phyloP scores from a whole-genome alignment of 1,284 basidiomycete species.

The Ustilago hordei region DNA sequence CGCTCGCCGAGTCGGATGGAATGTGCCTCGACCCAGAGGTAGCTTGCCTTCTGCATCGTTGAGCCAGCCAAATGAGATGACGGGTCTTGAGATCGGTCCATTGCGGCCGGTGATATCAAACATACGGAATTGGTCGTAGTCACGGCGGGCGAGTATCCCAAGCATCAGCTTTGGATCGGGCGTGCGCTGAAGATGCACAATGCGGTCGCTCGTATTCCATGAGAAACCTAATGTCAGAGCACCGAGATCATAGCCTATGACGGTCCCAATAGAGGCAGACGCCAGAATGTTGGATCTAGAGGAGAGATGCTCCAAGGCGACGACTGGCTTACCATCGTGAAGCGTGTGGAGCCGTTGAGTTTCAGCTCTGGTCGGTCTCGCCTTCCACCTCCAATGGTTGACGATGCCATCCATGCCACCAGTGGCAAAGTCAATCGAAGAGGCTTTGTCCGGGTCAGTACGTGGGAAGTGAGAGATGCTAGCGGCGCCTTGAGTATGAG shows the following conservation, averaged over 20 bases:
- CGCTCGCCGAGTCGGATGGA: conserved; percentile 33
- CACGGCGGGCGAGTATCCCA: conserved; percentile 26
- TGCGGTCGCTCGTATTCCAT: conserved; percentile 45
- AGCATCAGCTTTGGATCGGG: conserved; percentile 46
- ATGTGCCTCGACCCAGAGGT: conserved; percentile 35
- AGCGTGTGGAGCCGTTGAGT: conserved; percentile 34
- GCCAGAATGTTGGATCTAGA: conserved; percentile 24
- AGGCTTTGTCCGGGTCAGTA: conserved; percentile 26
- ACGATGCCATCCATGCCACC: conserved; percentile 47
- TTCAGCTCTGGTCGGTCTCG: conserved; percentile 10
- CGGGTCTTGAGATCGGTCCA: conserved; percentile 38
- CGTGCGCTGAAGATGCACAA: conserved; percentile 47
- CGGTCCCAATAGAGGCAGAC: conserved; percentile 33
- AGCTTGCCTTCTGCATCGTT: conserved; percentile 33
- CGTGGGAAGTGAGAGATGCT: conserved; percentile 42
- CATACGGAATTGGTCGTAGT: conserved; percentile 52
- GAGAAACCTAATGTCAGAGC: conserved; percentile 34
- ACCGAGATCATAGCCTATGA: conserved; percentile 36
- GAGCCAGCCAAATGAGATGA: conserved; percentile 48
- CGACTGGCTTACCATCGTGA: conserved; percentile 31
- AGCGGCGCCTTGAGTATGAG: conserved; percentile 27
- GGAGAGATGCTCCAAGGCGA: conserved; percentile 36
- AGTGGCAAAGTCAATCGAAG: conserved; percentile 45
- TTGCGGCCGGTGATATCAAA: conserved; percentile 42
- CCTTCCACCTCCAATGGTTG: conserved; percentile 43